phyloP scores from a whole-genome alignment of 2,329 filamentous ascomycete genomes.

The Epichloe bromicola region DNA sequence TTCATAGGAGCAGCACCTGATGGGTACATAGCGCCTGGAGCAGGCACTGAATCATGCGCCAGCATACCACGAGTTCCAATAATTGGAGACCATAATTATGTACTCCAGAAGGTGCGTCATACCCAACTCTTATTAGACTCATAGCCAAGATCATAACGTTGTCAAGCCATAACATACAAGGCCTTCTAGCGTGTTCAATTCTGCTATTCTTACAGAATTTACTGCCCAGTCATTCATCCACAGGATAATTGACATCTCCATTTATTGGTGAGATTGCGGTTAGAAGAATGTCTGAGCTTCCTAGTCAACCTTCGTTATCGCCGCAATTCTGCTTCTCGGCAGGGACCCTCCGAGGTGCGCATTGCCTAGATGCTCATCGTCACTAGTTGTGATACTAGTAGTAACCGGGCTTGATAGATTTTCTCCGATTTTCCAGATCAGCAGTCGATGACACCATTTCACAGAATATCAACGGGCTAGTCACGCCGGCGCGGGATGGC shows the following conservation, averaged over 20 bases:
- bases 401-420: constrained; percentile 44
- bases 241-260: background rate
- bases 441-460: constrained; percentile 87
- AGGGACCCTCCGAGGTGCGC: constrained; percentile 51
- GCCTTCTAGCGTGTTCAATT: background rate
- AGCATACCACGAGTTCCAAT: no score
- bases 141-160: no score
- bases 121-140: no score
- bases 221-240: no score
- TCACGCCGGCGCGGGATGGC: constrained; percentile 55
- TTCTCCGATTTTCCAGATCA: constrained; percentile 71
- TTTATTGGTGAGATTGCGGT: background rate
- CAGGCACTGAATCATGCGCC: no score
- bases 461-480: constrained; percentile 81
- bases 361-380: background rate
- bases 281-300: constrained; percentile 29
- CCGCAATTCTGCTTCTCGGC: constrained; percentile 71
- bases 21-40: background rate
- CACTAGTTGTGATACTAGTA: background rate
- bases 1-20: background rate
- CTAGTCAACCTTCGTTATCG: constrained; percentile 41
- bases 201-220: background rate
- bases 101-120: no score
- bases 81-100: no score
- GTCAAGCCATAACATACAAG: no score